These are phyloP conservation scores for Fusarium dimerum DNA, from an alignment of 2,329 filamentous ascomycete genomes.

Conservation along the genomic window DNA sequence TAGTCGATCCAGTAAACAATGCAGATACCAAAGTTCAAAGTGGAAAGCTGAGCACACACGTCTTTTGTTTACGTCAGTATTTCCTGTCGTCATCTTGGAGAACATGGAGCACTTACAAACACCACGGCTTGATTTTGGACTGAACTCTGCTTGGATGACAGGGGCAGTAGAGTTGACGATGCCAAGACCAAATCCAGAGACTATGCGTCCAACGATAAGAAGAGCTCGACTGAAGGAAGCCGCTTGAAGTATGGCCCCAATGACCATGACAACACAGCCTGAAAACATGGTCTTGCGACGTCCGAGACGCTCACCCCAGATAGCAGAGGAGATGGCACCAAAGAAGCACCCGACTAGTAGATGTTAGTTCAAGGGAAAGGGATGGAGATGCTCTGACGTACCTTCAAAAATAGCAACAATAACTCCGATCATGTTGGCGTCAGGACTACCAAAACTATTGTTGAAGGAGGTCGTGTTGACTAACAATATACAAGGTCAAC, in stretches of 20 bases:
- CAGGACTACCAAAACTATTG: conserved; percentile 40
- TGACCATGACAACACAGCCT: conserved; percentile 45
- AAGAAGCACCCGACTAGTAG: conserved; percentile 30
- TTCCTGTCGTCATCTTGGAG: neutral
- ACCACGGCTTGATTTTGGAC: conserved; percentile 40
- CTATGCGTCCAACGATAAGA: conserved; percentile 46
- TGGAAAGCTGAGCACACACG: conserved; percentile 49
- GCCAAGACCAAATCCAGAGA: conserved; percentile 50
- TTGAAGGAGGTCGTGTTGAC: conserved; percentile 44
- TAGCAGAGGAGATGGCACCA: conserved; percentile 31
- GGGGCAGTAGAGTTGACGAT: conserved; percentile 47
- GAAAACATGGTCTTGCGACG: conserved; percentile 44
- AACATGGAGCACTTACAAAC: conserved; percentile 22
- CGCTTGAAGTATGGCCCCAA: conserved; percentile 47
- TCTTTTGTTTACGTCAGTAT: conserved; percentile 19
- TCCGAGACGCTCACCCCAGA: conserved; percentile 46
- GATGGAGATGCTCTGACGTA: conserved; percentile 8
- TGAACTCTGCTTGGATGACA: conserved; percentile 46
- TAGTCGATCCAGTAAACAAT: conserved; percentile 50
- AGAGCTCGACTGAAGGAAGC: conserved; percentile 44
- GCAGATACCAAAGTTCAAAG: conserved; percentile 48
- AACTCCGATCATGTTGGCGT: conserved; percentile 43
- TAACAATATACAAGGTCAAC: conserved; percentile 6
- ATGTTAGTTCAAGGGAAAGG: too few species aligned
- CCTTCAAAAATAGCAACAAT: conserved; percentile 49